These are phyloP conservation scores for Talaromyces sp. DNA, from an alignment of 2,329 filamentous ascomycete genomes.

Conservation along the genomic window DNA sequence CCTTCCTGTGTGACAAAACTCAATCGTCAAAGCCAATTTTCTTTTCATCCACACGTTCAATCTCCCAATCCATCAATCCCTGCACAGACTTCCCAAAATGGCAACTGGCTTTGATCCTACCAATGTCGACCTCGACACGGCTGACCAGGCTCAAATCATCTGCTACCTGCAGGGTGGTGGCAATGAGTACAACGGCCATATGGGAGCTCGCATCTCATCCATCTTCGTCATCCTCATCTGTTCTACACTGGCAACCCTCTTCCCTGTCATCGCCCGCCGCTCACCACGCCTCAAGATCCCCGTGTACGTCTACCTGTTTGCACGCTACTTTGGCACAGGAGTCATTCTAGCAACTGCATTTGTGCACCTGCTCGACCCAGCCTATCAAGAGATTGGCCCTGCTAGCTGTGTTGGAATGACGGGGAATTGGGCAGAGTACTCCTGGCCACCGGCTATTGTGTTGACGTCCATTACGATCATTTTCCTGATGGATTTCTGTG, in stretches of 20 bases:
- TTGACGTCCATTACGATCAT: slow-evolving; percentile 46
- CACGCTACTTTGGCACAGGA: slow-evolving; percentile 44
- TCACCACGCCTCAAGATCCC: slow-evolving; percentile 35
- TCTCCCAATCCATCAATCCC: neutral
- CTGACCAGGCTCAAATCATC: slow-evolving; percentile 42
- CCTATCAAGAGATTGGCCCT: slow-evolving; percentile 42
- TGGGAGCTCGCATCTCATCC: slow-evolving; percentile 41
- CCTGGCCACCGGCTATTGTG: slow-evolving; percentile 51
- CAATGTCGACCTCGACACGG: slow-evolving; percentile 42
- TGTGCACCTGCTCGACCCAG: slow-evolving; percentile 46
- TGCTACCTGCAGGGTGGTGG: slow-evolving; percentile 45
- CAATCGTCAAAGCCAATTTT: neutral
- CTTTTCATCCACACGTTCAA: neutral
- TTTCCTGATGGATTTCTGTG: slow-evolving; percentile 49
- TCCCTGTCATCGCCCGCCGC: slow-evolving; percentile 45
- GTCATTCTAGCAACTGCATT: slow-evolving; percentile 47
- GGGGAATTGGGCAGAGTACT: slow-evolving; percentile 47
- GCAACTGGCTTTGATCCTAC: slow-evolving; percentile 31
- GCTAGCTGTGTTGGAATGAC: slow-evolving; percentile 52
- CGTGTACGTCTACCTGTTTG: slow-evolving; percentile 43
- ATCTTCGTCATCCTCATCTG: slow-evolving; percentile 44
- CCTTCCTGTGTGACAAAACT: neutral
- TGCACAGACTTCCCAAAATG: neutral
- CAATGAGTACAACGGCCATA: slow-evolving; percentile 52
- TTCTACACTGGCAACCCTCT: slow-evolving; percentile 40